These are phyloP conservation scores for Arabidopsis suecica DNA, from an alignment of 345 rosid genomes.

Conservation along the genomic window DNA sequence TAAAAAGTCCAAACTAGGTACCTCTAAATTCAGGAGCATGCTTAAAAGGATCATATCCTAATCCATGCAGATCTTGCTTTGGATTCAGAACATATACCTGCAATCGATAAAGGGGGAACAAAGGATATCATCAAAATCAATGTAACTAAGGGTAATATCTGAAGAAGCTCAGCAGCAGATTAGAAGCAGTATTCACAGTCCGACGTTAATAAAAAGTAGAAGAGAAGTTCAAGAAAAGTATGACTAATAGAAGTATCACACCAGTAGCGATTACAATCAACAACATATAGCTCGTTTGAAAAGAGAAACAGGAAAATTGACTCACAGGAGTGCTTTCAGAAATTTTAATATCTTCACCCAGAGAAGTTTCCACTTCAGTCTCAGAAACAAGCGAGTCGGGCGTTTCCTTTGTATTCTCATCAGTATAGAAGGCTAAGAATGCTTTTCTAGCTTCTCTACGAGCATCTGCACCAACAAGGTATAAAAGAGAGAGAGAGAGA, in stretches of 20 bases:
- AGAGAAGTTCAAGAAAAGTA: background rate
- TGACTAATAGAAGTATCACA: conserved; percentile 18
- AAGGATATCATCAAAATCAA: conserved; percentile 14
- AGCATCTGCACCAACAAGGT: conserved; percentile 57
- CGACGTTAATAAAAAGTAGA: background rate
- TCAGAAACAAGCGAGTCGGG: conserved; percentile 50
- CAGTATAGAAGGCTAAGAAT: conserved; percentile 79
- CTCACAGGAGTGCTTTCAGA: conserved; percentile 81
- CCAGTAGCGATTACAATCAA: background rate
- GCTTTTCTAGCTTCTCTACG: conserved; percentile 99
- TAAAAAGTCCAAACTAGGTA: conserved; percentile 44
- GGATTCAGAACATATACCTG: conserved; percentile 82
- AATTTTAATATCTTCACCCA: conserved; percentile 53
- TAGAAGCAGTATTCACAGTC: conserved; percentile 1
- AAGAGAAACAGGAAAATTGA: conserved; percentile 39
- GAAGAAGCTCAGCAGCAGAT: conserved; percentile 8
- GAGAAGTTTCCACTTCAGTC: conserved; percentile 49
- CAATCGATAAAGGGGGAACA: conserved; percentile 35
- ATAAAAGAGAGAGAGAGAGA: conserved; percentile 20
- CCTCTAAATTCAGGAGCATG: conserved; percentile 99
- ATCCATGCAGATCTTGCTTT: conserved; percentile 88
- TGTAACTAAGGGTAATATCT: conserved; percentile 11
- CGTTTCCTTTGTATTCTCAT: conserved; percentile 52
- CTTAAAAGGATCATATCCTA: conserved; percentile 92
- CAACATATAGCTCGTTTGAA: conserved; percentile 21